These are phyloP conservation scores for Blastomyces silverae DNA, from an alignment of 2,329 filamentous ascomycete genomes.

Conservation along the genomic window DNA sequence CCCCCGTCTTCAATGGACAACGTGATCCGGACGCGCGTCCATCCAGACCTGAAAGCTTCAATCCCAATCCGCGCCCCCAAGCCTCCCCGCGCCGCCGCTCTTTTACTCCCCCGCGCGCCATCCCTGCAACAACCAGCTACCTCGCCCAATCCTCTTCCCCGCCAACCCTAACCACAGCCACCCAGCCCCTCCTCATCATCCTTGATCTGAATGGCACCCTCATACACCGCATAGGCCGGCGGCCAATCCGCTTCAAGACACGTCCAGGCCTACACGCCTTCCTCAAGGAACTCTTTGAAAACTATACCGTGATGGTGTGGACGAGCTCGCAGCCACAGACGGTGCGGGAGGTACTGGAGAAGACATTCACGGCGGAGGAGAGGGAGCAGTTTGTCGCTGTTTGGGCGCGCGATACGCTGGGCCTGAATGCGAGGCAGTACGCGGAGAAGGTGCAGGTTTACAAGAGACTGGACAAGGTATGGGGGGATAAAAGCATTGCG, in stretches of 20 bases:
- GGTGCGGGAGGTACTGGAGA: constrained; percentile 53
- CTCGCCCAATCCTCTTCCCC: constrained; percentile 47
- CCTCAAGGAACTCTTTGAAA: constrained; percentile 63
- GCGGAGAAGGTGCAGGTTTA: constrained; percentile 72
- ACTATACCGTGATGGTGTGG: constrained; percentile 81
- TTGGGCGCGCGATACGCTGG: constrained; percentile 74
- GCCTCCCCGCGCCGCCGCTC: constrained; percentile 2
- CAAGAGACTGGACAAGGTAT: constrained; percentile 71
- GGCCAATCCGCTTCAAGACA: constrained; percentile 51
- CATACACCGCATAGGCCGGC: constrained; percentile 59
- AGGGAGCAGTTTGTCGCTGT: constrained; percentile 55
- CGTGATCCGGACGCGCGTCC: neutral
- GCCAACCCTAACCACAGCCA: constrained; percentile 39
- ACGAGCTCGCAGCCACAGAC: constrained; percentile 74
- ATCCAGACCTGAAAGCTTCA: neutral
- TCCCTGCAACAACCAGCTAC: constrained; percentile 56
- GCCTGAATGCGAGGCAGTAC: constrained; percentile 60
- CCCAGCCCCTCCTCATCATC: constrained; percentile 67
- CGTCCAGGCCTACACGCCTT: constrained; percentile 65
- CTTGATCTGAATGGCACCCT: constrained; percentile 93
- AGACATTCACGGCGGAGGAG: constrained; percentile 54
- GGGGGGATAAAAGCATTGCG: constrained; percentile 48
- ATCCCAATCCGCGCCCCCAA: neutral
- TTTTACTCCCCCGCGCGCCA: constrained; percentile 41
- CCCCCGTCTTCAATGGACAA: neutral